Evolutionary conservation across 768 basidiomycete species (phyloP), one percentile per base, ranked within the genome.

Genomic region (Pleurotus cornucopiae): DNA sequence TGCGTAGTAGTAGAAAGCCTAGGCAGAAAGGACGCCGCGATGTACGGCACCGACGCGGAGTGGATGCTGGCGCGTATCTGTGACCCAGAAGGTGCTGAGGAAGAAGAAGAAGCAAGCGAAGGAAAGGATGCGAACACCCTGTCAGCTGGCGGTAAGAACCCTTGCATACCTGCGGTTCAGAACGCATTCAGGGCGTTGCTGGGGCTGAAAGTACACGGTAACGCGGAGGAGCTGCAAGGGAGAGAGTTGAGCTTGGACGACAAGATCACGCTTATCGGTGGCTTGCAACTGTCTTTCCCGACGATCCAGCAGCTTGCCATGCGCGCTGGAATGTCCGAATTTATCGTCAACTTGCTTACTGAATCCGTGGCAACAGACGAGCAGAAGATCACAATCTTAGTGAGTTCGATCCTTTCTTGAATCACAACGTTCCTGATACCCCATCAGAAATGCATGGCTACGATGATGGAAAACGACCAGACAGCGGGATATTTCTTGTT

Each of bases 391-490:
- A 6, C 40, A 14, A 11, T 40, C 2, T 43, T 64, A 46, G 63
- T 64, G 41, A 30, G 60, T 51, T 25, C 14, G 44, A 40, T 48
- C 40, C n/a, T 13, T 45, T 26, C 5, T 14, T 9, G 18, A 34
- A 20, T 6, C 40, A 6, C 16, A 21, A 14, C 6, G 20, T 46
- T 13, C 40, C 34, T 41, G 6, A 30, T n/a, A 11, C 26, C 20
- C 41, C 40, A 6, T 51, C 61, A 60, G 52, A 34, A 2, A 49
- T 53, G 11, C 52, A 47, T 61, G 13, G 54, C 57, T 12, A 47
- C 38, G 4, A 16, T 60, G 14, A 55, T 65, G 58, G 61, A 65
- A 6, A 43, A 53, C 2, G 61, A 63, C 11, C 62, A 63, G 40
- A 49, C 20, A 20, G 49, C 57, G 20, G 64, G 62, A 9, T 56